A percentile compares a stretch with the other conserved stretches of the same genome.
phyloP scores from a whole-genome alignment of 306 rosid species.

The Ormosia emarginata region DNA sequence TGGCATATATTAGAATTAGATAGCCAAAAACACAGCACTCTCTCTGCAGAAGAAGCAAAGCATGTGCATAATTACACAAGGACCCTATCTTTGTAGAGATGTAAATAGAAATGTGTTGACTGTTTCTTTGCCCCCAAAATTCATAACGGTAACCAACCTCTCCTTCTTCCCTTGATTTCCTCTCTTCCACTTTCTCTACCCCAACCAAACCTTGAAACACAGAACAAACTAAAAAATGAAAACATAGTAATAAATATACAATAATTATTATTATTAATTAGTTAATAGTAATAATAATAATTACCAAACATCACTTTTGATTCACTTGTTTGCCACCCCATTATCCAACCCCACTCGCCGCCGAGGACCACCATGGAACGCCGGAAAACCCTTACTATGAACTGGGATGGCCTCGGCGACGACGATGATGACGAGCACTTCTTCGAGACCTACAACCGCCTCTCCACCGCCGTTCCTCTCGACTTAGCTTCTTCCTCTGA shows the following conservation, averaged over 20 bases:
- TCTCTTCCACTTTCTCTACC: conserved; percentile 41
- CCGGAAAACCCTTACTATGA: conserved; percentile 42
- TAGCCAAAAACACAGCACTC: background rate
- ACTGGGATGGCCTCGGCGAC: conserved; percentile 42
- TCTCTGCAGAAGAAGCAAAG: background rate
- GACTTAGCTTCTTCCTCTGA: conserved; percentile 54
- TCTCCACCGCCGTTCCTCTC: conserved; percentile 34
- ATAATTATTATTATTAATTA: background rate
- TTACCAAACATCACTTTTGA: background rate
- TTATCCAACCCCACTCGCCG: conserved; percentile 8
- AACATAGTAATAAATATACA: background rate
- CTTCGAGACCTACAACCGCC: conserved; percentile 52
- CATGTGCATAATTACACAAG: background rate
- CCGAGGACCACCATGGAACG: conserved; percentile 39
- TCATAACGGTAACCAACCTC: conserved; percentile 29
- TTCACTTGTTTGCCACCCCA: background rate
- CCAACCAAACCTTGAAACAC: background rate
- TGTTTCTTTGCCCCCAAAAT: conserved; percentile 43
- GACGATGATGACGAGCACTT: conserved; percentile 50
- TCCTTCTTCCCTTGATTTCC: conserved; percentile 33
- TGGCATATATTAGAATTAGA: background rate
- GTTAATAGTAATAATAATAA: background rate
- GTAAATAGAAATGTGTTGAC: conserved; percentile 34
- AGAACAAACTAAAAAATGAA: background rate
- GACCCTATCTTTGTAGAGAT: background rate